A percentile compares a stretch with the other conserved stretches of the same genome.
Conservation (phyloP, 768 basidiomycete species). For the Psilocybe cubensis region DNA sequence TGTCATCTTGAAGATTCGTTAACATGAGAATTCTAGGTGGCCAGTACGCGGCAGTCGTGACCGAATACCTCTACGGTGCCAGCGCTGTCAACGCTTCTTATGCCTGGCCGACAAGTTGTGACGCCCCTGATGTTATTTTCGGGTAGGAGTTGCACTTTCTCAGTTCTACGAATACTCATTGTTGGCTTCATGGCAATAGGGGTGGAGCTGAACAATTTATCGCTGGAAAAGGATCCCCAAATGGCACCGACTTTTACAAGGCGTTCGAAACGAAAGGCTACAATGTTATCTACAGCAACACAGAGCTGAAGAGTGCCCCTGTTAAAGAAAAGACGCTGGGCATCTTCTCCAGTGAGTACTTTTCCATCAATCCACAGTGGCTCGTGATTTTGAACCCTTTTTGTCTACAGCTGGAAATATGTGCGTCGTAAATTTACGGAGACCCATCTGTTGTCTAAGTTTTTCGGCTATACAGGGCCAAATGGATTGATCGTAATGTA, state of each 20-base stretch:
- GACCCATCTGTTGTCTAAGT: background rate
- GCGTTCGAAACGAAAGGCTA: slow-evolving; percentile 43
- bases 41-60: slow-evolving; percentile 36
- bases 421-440: slow-evolving; percentile 15
- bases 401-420: slow-evolving; percentile 22
- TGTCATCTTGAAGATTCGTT: background rate
- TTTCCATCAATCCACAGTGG: slow-evolving; percentile 1
- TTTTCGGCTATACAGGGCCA: slow-evolving; percentile 32
- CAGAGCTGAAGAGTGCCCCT: slow-evolving; percentile 31
- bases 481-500: slow-evolving; percentile 47
- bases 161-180: background rate
- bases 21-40: slow-evolving; percentile 21
- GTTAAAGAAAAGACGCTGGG: slow-evolving; percentile 43
- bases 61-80: slow-evolving; percentile 39
- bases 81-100: slow-evolving; percentile 34
- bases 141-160: slow-evolving; percentile 30
- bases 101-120: slow-evolving; percentile 45
- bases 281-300: slow-evolving; percentile 42
- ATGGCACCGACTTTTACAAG: slow-evolving; percentile 44
- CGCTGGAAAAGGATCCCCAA: slow-evolving; percentile 38
- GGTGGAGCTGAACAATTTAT: slow-evolving; percentile 50
- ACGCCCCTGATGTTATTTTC: slow-evolving; percentile 46
- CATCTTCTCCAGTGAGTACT: slow-evolving; percentile 45
- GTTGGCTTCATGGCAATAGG: slow-evolving; percentile 27
- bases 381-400: background rate